A percentile compares a stretch with the other conserved stretches of the same genome.
phyloP scores from a whole-genome alignment of 192 early-diverging fungal species.

The Coemansia asiatica region DNA sequence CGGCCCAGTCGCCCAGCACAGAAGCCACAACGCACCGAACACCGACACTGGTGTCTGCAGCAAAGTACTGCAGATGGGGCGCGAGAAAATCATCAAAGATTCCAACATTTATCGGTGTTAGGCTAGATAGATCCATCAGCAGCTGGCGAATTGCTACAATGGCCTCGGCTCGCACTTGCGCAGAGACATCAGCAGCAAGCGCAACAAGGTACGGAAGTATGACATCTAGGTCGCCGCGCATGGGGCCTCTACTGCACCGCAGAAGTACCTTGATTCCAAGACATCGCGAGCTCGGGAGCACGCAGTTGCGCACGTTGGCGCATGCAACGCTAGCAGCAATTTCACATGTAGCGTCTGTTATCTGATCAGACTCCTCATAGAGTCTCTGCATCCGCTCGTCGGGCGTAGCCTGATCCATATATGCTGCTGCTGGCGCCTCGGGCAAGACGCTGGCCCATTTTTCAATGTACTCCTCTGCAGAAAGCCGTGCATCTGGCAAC shows the following conservation, averaged over 20 bases:
- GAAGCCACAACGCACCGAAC: slow-evolving; percentile 83
- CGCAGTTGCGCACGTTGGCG: slow-evolving; percentile 49
- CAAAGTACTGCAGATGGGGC: slow-evolving; percentile 69
- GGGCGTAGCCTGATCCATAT: slow-evolving; percentile 38
- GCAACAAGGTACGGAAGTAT: slow-evolving; percentile 47
- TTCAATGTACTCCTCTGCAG: slow-evolving; percentile 74
- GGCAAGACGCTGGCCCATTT: slow-evolving; percentile 63
- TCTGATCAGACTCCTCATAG: slow-evolving; percentile 21
- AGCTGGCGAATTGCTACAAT: slow-evolving; percentile 34
- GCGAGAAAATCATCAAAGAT: slow-evolving; percentile 92
- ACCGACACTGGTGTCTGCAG: slow-evolving; percentile 68
- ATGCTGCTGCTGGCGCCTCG: slow-evolving; percentile 34
- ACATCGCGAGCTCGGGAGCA: slow-evolving; percentile 33
- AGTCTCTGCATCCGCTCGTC: slow-evolving; percentile 44
- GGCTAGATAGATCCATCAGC: slow-evolving; percentile 69
- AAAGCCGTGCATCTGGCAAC: slow-evolving; percentile 69
- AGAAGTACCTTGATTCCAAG: slow-evolving; percentile 45
- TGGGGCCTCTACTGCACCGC: slow-evolving; percentile 33
- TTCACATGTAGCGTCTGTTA: slow-evolving; percentile 32
- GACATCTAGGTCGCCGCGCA: slow-evolving; percentile 41
- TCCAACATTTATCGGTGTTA: slow-evolving; percentile 78
- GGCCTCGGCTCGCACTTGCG: slow-evolving; percentile 46
- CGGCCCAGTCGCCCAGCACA: slow-evolving; percentile 76
- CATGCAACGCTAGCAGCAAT: slow-evolving; percentile 44
- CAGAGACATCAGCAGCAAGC: slow-evolving; percentile 30